Percentiles rank a stretch among this genome's conserved stretches.
These are phyloP conservation scores for Acanthamoeba culbertsoni DNA, from an alignment of 208 protist genomes.

Conservation along the genomic window DNA sequence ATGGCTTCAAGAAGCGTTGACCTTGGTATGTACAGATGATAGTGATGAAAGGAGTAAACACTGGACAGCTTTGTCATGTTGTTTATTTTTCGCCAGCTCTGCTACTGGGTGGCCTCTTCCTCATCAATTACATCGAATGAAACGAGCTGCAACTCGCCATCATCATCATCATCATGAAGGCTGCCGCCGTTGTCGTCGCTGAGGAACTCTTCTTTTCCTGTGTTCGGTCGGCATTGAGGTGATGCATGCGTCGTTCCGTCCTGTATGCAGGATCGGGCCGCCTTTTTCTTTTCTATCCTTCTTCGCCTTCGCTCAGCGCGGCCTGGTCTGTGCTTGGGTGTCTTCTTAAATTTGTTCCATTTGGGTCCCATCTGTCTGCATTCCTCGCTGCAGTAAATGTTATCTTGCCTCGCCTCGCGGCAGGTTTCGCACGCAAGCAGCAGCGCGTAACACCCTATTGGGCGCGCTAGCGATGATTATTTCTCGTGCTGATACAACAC, in stretches of 20 bases:
- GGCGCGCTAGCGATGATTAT: no score
- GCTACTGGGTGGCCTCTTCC: no score
- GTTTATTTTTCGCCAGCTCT: no score
- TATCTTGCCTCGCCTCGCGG: neutral
- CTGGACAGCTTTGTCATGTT: no score
- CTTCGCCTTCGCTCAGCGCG: neutral
- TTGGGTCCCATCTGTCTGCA: neutral
- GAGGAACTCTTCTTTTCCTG: no score
- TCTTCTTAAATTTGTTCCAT: neutral
- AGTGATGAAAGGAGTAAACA: no score
- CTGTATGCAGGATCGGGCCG: neutral
- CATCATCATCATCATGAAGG: no score
- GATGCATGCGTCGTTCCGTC: neutral
- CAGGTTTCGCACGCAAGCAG: neutral
- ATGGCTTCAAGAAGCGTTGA: constrained; percentile 43
- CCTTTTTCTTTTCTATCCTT: neutral
- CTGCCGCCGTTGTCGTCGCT: no score
- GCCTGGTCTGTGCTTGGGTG: neutral
- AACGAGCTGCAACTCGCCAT: no score
- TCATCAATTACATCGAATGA: no score
- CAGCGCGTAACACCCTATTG: neutral
- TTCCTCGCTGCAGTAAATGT: constrained; percentile 1
- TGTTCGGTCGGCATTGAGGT: neutral
- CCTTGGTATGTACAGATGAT: no score
- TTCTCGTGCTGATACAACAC: no score